Evolutionary conservation across 345 rosid species (phyloP).

Genomic region (Litchi chinensis): DNA sequence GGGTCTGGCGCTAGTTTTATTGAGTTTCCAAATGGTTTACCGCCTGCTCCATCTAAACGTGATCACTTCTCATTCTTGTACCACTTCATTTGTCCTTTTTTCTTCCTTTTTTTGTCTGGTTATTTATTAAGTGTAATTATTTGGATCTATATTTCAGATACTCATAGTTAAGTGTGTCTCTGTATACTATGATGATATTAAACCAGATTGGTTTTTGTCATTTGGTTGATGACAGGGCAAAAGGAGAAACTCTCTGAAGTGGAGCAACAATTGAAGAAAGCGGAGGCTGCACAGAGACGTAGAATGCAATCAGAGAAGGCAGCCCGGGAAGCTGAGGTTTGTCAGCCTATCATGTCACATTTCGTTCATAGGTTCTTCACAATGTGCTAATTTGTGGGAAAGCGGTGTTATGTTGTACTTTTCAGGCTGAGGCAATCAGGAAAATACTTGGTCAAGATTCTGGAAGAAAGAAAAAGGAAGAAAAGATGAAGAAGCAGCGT

Average conservation of each 20-base stretch:
- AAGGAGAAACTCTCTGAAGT: conserved; percentile 73
- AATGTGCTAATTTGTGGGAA: neutral
- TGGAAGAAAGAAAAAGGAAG: conserved; percentile 71
- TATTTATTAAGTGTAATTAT: neutral
- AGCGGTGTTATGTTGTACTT: conserved; percentile 19
- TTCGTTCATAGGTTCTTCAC: neutral
- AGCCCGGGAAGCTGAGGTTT: conserved; percentile 76
- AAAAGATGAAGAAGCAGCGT: conserved; percentile 56
- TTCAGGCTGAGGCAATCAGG: conserved; percentile 80
- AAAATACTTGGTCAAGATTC: conserved; percentile 83
- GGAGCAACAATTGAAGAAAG: conserved; percentile 73
- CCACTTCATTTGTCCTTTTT: neutral
- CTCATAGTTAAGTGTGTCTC: neutral
- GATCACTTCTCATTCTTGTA: conserved; percentile 26
- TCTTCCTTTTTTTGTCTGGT: neutral
- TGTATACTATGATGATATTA: neutral
- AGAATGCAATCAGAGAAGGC: conserved; percentile 77
- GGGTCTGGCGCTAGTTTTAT: conserved; percentile 37
- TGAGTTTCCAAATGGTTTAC: conserved; percentile 76
- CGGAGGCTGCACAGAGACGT: conserved; percentile 74
- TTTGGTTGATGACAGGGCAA: conserved; percentile 44
- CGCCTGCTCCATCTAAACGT: conserved; percentile 64
- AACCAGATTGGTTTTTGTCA: conserved; percentile 7
- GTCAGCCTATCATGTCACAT: conserved; percentile 5
- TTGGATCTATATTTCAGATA: neutral